Base-by-base conservation (phyloP, 2,329 filamentous ascomycete species). In the Aspergillus sp. region DNA sequence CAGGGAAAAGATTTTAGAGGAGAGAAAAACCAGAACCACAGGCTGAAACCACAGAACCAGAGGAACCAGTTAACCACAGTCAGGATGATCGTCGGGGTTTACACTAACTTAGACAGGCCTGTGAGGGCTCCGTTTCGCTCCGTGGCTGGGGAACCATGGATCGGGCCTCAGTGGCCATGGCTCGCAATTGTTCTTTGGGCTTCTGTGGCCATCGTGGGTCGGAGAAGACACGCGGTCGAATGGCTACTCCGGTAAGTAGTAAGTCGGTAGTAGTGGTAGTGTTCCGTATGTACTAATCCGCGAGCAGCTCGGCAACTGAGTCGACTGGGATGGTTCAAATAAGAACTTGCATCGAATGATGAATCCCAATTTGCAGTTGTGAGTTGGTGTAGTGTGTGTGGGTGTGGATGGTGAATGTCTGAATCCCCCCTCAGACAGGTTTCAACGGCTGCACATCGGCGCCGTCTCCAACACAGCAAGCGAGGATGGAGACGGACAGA, bases 371-470 rank as follows among this genome's bases (percentile, higher is more conserved):
- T 17, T 19, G 41, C 17, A 13, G 41, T 11, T 21, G 19, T 44
- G 41, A 19, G n/a, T 41, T 27, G 25, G 25, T 7, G 15, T 41
- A 5, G n/a, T 17, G 38, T 52, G 15, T 39, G n/a, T 36, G 19
- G 11, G 27, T 13, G 10, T 32, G 30, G 17, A 21, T 32, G 25
- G 25, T 21, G 47, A n/a, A 21, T 54, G 39, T 47, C 53, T 32
- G 39, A 44, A 41, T 44, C 32, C 11, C 32, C 25, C 52, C 52
- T 42, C 39, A 47, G 39, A 36, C 32, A 19, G 17, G 44, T 49
- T 51, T 41, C 52, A 59, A 62, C 56, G 39, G 57, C 47, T 53
- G 61, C 58, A 59, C 55, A 63, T 63, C 55, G 47, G 38, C 30
- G 30, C 49, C 19, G 23, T 49, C 30, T 57, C 32, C 51, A 39